A percentile compares a stretch with the other conserved stretches of the same genome.
These are phyloP conservation scores for Pythium dissotocum DNA, from an alignment of 352 stramenopile species.

Conservation along the genomic window DNA sequence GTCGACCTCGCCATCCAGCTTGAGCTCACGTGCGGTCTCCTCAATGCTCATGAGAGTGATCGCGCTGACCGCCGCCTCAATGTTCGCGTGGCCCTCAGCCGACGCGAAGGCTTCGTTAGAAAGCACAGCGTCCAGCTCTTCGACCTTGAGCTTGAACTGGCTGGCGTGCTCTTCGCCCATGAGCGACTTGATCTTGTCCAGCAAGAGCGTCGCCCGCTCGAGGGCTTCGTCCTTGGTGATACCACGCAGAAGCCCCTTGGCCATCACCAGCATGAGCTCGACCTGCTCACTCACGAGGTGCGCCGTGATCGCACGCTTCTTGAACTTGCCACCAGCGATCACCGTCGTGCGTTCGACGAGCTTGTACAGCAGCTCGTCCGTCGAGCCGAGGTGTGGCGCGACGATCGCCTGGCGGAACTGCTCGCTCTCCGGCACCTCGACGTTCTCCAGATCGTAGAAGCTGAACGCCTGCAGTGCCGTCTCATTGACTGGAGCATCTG, in stretches of 20 bases:
- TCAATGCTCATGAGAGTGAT: constrained; percentile 65
- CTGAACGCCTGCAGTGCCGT: constrained; percentile 42
- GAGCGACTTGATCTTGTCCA: constrained; percentile 43
- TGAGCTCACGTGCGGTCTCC: constrained; percentile 45
- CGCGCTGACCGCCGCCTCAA: constrained; percentile 42
- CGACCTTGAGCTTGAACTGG: constrained; percentile 53
- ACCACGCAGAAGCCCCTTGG: constrained; percentile 49
- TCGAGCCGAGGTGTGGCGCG: constrained; percentile 39
- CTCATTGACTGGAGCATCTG: constrained; percentile 14
- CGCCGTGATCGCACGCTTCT: constrained; percentile 56
- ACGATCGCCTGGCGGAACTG: constrained; percentile 33
- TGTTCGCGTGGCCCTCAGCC: constrained; percentile 28
- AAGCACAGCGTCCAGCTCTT: constrained; percentile 28
- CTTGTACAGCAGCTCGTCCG: constrained; percentile 50
- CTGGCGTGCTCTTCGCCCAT: constrained; percentile 51
- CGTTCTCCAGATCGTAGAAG: constrained; percentile 55
- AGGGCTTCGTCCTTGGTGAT: constrained; percentile 51
- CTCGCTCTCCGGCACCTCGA: constrained; percentile 36
- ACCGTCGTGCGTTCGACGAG: constrained; percentile 61
- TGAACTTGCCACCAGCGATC: constrained; percentile 55
- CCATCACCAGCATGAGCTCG: constrained; percentile 58
- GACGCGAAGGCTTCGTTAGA: constrained; percentile 24
- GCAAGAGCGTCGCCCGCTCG: constrained; percentile 35
- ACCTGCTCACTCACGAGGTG: constrained; percentile 51
- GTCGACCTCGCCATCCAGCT: constrained; percentile 32